Conservation (phyloP, 345 rosid species). For the Moringa oleifera region DNA sequence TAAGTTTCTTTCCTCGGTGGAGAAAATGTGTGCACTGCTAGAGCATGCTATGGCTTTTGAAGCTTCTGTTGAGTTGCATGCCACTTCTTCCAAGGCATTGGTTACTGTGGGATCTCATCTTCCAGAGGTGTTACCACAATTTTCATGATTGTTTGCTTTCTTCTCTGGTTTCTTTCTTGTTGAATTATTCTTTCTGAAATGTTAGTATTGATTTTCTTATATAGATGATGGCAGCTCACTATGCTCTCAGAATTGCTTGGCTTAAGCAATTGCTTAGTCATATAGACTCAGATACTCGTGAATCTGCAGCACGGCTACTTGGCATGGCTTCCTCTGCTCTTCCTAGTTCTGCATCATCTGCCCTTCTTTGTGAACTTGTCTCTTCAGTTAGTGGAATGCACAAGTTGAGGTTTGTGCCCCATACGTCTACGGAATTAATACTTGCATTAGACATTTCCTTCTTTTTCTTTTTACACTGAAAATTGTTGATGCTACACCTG, state of each 20-base stretch:
- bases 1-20: slow-evolving; percentile 58
- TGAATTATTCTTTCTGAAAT: slow-evolving; percentile 8
- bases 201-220: slow-evolving; percentile 5
- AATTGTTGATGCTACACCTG: slow-evolving; percentile 9
- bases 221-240: slow-evolving; percentile 72
- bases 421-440: not conserved
- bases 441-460: not conserved
- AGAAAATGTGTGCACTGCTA: slow-evolving; percentile 61
- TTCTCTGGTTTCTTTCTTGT: slow-evolving; percentile 4
- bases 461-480: too few species aligned
- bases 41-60: slow-evolving; percentile 88
- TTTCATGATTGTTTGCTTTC: slow-evolving; percentile 11
- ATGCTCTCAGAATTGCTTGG: slow-evolving; percentile 62
- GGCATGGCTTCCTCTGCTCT: slow-evolving; percentile 90
- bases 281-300: slow-evolving; percentile 81
- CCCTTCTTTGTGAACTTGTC: slow-evolving; percentile 56
- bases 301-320: slow-evolving; percentile 80
- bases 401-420: slow-evolving; percentile 53
- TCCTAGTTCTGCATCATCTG: slow-evolving; percentile 41
- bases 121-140: slow-evolving; percentile 54
- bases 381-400: slow-evolving; percentile 39
- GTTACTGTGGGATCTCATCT: slow-evolving; percentile 68
- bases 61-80: slow-evolving; percentile 82
- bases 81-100: slow-evolving; percentile 72
- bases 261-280: slow-evolving; percentile 74